Evolutionary conservation across 805 yeast genomes (phyloP), one percentile per base, ranked within the genome.

Genomic region (Ogataea thermomethanolica): DNA sequence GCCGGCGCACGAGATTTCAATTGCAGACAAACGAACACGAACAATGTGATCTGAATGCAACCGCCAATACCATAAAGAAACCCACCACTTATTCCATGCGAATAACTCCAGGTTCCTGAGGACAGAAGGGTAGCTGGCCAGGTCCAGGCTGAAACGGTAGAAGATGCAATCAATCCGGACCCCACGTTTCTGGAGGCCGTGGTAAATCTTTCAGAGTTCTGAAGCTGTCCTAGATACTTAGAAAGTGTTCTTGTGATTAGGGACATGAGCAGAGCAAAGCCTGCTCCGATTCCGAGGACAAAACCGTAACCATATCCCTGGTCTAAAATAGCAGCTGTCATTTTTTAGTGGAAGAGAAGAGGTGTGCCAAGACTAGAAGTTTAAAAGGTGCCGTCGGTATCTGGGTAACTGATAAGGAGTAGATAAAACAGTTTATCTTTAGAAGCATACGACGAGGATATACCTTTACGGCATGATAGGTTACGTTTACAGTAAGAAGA

Each of bases 201-300:
- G 30, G 55, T 46, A 42, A 58, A 58, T 46, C 51, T 50, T 26
- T 55, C 63, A 3, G 55, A 46, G 25, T 47, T 43, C 11, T 46
- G 39, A 29, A 52, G 49, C 44, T 51, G 51, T 12, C 36, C 44
- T 37, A 44, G 36, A 28, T 35, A 44, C 20, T 34, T 46, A 28
- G 47, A 45, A 26, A 39, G 45, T 11, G 56, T 30, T 23, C 39
- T 29, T 1, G 67, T 54, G 26, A 59, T 48, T 11, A 44, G 17
- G 14, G 49, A 39, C 61, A 62, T 61, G 24, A 56, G 33, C 8
- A 54, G 28, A 2, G 65, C 64, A 37, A 61, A 61, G 8, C 52
- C 55, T 4, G 54, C 58, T 9, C 66, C 64, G 10, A 64, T 41
- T 3, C 67, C 67, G 12, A 62, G 37, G 5, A 59, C 52, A 28